Evolutionary conservation across 2,329 filamentous ascomycete species (phyloP).

Genomic region (Ceratocystiopsis minuta): DNA sequence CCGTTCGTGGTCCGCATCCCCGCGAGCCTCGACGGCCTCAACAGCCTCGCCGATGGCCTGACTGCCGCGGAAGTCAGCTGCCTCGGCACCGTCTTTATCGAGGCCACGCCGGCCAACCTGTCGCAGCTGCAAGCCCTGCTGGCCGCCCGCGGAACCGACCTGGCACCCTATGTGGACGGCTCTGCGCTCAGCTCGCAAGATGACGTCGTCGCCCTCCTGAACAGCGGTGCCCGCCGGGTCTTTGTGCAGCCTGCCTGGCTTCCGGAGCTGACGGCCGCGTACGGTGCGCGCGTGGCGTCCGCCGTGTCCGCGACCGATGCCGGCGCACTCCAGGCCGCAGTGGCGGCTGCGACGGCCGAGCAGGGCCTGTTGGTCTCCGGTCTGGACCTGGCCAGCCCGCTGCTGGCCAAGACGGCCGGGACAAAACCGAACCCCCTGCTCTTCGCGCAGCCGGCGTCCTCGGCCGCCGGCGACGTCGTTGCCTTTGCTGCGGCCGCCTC

Average conservation of each 20-base stretch:
- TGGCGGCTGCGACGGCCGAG: slow-evolving; percentile 22
- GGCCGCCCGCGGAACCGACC: slow-evolving; percentile 29
- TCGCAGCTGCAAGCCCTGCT: slow-evolving; percentile 29
- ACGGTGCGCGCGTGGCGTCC: slow-evolving; percentile 37
- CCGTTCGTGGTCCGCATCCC: slow-evolving; percentile 42
- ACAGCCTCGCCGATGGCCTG: slow-evolving; percentile 28
- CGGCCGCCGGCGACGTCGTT: slow-evolving; percentile 21
- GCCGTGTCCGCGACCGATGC: slow-evolving; percentile 20
- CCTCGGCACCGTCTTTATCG: slow-evolving; percentile 40
- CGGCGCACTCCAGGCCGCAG: slow-evolving; percentile 8
- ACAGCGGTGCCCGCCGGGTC: slow-evolving; percentile 68
- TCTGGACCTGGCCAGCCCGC: slow-evolving; percentile 22
- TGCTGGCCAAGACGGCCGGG: slow-evolving; percentile 27
- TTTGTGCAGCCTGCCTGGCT: slow-evolving; percentile 62
- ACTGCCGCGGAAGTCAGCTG: slow-evolving; percentile 38
- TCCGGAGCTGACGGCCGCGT: slow-evolving; percentile 30
- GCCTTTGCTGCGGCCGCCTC: slow-evolving; percentile 29
- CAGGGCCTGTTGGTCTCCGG: slow-evolving; percentile 35
- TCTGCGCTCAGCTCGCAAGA: slow-evolving; percentile 48
- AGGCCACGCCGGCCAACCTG: slow-evolving; percentile 24
- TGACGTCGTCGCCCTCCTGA: slow-evolving; percentile 63
- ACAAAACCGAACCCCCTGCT: slow-evolving; percentile 27
- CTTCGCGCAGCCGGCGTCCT: slow-evolving; percentile 32
- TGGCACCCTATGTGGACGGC: slow-evolving; percentile 59
- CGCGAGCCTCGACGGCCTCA: slow-evolving; percentile 22